Base-by-base conservation (phyloP, 2,329 filamentous ascomycete species). In the Aureobasidium namibiae region DNA sequence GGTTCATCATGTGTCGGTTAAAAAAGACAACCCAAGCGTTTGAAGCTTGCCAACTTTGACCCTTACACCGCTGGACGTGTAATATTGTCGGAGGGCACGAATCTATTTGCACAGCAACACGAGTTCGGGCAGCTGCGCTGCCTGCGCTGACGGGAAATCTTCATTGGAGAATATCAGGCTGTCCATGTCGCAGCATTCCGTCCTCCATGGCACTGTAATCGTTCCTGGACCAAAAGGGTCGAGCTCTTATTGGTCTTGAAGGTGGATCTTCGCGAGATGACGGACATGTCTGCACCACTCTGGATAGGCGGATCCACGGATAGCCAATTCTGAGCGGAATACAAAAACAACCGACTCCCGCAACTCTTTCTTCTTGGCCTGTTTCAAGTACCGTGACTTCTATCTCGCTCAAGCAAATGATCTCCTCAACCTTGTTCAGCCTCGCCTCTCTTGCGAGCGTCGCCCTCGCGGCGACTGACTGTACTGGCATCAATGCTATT, bases 401-500 rank as follows among this genome's bases (percentile, higher is more conserved):
- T 23, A 26, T 33, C 23, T 18, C n/a, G 26, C 23, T 21, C 9
- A 33, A 29, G 13, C 8, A 49, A 42, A 54, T 54, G 50, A 36
- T 54, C 36, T 53, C 36, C 24, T 54, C 50, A 41, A 42, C 50
- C 50, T 33, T 54, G 36, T n/a, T 54, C 50, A 42, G 26, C 26
- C 14, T 56, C 9, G 52, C 52, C 29, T 33, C 52, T 18, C 3
- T 44, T 4, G 39, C 52, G 18, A 31, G 38, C n/a, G 18, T 8
- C 16, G 52, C 41, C 31, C 18, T 56, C 24, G 52, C 42, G 10
- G 39, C 54, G 14, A 18, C 18, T 42, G 34, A 58, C 14, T 58
- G 54, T 49, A 58, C 31, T 31, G 54, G 54, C 3, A 18, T 58
- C 21, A 58, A 58, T 29, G 54, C 54, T 11, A 33, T 58, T 16